Evolutionary conservation across 441 rosid genomes (phyloP).

Genomic region (Populus hybrid): DNA sequence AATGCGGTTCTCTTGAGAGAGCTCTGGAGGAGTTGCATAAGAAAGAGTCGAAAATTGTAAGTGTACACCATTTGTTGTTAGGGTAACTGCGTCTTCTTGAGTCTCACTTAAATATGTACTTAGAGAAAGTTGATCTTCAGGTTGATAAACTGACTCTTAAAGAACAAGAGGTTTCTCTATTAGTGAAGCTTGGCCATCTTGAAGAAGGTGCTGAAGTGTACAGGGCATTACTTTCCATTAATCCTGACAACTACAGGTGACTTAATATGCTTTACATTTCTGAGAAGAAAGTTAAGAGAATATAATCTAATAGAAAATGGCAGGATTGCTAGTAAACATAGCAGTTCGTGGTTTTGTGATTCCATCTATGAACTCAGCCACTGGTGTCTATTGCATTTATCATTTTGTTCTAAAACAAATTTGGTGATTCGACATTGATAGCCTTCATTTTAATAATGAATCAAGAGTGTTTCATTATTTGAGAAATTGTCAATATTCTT

Average conservation of each 20-base stretch:
- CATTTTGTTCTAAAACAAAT: not conserved
- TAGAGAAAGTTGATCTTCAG: slow-evolving; percentile 32
- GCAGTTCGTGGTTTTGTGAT: not conserved
- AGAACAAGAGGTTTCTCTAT: slow-evolving; percentile 89
- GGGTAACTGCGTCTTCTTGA: not conserved
- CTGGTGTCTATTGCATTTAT: not conserved
- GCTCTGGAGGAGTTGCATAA: slow-evolving; percentile 83
- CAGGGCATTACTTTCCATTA: slow-evolving; percentile 74
- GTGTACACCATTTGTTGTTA: slow-evolving; percentile 18
- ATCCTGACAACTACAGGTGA: slow-evolving; percentile 99
- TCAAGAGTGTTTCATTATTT: not conserved
- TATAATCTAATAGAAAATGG: not conserved
- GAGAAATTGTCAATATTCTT: too few species aligned
- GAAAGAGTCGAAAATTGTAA: slow-evolving; percentile 77
- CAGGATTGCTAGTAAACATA: not conserved
- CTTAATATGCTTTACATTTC: slow-evolving; percentile 15
- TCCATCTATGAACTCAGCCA: not conserved
- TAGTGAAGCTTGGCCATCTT: slow-evolving; percentile 67
- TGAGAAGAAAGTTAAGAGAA: not conserved
- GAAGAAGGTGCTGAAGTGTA: slow-evolving; percentile 84
- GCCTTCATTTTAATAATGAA: not conserved
- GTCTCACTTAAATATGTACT: slow-evolving; percentile 20
- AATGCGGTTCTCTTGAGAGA: slow-evolving; percentile 61
- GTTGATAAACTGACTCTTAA: slow-evolving; percentile 80
- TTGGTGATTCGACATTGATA: not conserved